A percentile compares a stretch with the other conserved stretches of the same genome.
These are phyloP conservation scores for Adansonia digitata DNA, from an alignment of 345 rosid genomes.

Conservation along the genomic window DNA sequence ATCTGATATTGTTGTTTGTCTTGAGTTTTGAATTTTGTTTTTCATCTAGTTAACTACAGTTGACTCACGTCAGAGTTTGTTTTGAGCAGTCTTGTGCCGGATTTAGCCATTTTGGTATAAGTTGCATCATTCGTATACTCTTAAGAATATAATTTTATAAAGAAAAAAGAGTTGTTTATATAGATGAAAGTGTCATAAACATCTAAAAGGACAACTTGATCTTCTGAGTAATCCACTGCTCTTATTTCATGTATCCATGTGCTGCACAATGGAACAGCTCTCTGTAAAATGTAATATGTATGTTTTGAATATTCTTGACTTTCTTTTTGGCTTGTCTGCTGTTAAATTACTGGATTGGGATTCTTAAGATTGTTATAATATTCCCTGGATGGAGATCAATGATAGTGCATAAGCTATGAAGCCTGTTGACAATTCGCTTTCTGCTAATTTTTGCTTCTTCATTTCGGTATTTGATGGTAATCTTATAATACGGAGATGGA, in stretches of 20 bases:
- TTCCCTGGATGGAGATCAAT: not conserved
- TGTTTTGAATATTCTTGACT: not conserved
- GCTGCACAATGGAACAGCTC: not conserved
- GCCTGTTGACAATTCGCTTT: not conserved
- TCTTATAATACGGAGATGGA: not conserved
- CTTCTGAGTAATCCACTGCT: not conserved
- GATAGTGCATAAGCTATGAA: not conserved
- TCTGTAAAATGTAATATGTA: not conserved
- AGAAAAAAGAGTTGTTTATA: not conserved
- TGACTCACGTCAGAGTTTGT: conserved; percentile 9
- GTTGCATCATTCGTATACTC: not conserved
- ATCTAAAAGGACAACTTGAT: not conserved
- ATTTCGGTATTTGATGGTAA: not conserved
- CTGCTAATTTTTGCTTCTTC: not conserved
- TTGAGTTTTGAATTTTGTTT: conserved; percentile 2
- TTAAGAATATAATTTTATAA: not conserved
- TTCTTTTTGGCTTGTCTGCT: not conserved
- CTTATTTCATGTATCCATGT: not conserved
- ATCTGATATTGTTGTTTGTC: conserved; percentile 6
- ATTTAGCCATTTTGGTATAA: not conserved
- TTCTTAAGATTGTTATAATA: not conserved
- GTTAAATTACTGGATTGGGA: not conserved
- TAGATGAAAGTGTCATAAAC: not conserved
- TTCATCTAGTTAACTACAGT: not conserved
- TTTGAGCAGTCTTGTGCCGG: not conserved